Percentiles rank a stretch among this genome's conserved stretches.
Conservation (phyloP, 352 stramenopile species). For the Phytopythium boreale region DNA sequence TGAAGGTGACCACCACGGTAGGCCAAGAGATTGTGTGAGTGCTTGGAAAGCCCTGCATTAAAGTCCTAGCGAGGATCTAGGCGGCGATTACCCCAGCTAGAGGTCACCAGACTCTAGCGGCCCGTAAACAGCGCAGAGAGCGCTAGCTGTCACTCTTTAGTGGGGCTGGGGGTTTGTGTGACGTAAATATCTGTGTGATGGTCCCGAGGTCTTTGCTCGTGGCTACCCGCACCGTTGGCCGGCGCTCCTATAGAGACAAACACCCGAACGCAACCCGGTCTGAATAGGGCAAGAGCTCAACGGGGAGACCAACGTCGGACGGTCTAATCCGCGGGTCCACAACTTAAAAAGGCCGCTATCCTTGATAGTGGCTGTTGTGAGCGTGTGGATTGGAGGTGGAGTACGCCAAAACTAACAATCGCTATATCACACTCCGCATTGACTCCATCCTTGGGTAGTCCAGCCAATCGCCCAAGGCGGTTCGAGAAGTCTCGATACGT, state of each 20-base stretch:
- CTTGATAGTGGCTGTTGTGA: slow-evolving; percentile 1
- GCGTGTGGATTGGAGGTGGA: background rate
- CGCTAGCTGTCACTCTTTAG: slow-evolving; percentile 2
- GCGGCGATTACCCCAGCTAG: background rate
- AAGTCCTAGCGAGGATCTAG: slow-evolving; percentile 5
- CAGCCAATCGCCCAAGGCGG: too few species aligned
- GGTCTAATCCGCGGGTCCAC: background rate
- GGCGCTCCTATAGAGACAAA: background rate
- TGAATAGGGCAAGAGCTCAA: slow-evolving; percentile 3
- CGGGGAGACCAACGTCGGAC: background rate
- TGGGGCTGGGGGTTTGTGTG: slow-evolving; percentile 1
- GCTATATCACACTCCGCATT: background rate
- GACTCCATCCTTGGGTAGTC: too few species aligned
- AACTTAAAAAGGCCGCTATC: slow-evolving; percentile 4
- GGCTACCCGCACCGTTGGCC: background rate
- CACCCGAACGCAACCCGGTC: slow-evolving; percentile 3
- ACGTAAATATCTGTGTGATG: slow-evolving; percentile 4
- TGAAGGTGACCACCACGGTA: background rate
- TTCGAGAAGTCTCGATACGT: too few species aligned
- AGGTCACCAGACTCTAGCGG: background rate
- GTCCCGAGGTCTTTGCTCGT: background rate
- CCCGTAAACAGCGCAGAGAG: background rate
- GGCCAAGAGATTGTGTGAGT: slow-evolving; percentile 3
- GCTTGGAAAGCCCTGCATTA: background rate
- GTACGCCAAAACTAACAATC: slow-evolving; percentile 4